Evolutionary conservation across 2,329 filamentous ascomycete genomes (phyloP).

Genomic region (Lachnellula willkommii): DNA sequence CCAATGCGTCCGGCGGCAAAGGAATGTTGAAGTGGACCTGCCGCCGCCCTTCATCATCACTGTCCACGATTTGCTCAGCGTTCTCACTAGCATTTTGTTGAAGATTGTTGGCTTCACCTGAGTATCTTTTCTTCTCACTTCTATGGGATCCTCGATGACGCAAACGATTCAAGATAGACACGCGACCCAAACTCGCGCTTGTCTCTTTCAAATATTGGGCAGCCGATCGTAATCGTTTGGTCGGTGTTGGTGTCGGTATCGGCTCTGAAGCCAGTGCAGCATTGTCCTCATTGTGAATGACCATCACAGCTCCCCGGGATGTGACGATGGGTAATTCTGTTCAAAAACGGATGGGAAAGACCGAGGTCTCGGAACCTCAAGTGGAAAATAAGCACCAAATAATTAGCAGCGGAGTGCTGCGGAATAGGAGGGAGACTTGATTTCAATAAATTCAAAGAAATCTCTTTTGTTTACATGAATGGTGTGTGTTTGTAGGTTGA

Average conservation of each 20-base stretch:
- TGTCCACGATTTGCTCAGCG: slow-evolving; percentile 32
- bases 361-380: too few species aligned
- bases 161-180: slow-evolving; percentile 73
- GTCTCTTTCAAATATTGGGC: slow-evolving; percentile 79
- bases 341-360: too few species aligned
- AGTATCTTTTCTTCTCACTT: slow-evolving; percentile 65
- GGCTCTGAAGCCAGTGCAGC: slow-evolving; percentile 8
- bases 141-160: slow-evolving; percentile 50
- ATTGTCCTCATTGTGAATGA: too few species aligned
- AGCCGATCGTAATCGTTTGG: slow-evolving; percentile 87
- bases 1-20: slow-evolving; percentile 66
- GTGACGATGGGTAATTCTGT: too few species aligned
- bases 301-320: too few species aligned
- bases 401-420: too few species aligned
- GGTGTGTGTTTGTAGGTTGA: too few species aligned
- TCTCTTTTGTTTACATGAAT: too few species aligned
- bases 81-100: slow-evolving; percentile 24
- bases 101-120: slow-evolving; percentile 33
- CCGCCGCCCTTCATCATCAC: slow-evolving; percentile 39
- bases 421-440: too few species aligned
- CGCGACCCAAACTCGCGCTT: slow-evolving; percentile 71
- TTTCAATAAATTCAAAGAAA: too few species aligned
- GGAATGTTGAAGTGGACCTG: slow-evolving; percentile 81
- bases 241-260: slow-evolving; percentile 50
- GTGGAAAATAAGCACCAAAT: too few species aligned